Evolutionary conservation across 306 rosid species (phyloP).

Genomic region (Acacia melanoxylon): DNA sequence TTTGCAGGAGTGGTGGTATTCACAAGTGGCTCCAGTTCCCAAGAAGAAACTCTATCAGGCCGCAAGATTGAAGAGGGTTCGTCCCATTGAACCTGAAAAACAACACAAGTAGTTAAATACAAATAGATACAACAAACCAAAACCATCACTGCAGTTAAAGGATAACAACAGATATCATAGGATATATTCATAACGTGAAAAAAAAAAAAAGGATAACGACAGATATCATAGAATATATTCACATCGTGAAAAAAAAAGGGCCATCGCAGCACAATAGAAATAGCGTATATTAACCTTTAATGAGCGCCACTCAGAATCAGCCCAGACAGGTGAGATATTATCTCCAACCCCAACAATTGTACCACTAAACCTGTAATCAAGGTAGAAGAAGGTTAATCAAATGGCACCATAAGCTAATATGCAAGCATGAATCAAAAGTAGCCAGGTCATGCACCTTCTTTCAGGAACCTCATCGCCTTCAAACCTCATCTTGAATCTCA

Average conservation of each 20-base stretch:
- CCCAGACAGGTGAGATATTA: constrained; percentile 72
- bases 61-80: constrained; percentile 90
- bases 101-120: background rate
- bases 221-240: too few relatives aligned
- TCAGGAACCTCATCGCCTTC: constrained; percentile 99
- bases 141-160: background rate
- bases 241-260: too few relatives aligned
- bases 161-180: background rate
- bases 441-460: constrained; percentile 66
- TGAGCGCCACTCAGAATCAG: constrained; percentile 95
- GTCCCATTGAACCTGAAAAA: constrained; percentile 95
- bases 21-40: constrained; percentile 98
- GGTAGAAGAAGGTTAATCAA: constrained; percentile 12
- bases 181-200: background rate
- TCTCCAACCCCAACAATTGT: constrained; percentile 96
- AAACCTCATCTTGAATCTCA: constrained; percentile 98
- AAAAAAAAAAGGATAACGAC: too few relatives aligned
- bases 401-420: constrained; percentile 11
- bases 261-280: constrained; percentile 5
- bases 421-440: constrained; percentile 22
- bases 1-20: constrained; percentile 62
- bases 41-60: constrained; percentile 92
- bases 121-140: background rate
- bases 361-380: constrained; percentile 82
- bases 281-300: constrained; percentile 58